A percentile compares a stretch with the other conserved stretches of the same genome.
Evolutionary conservation across 148 eudicot genomes (phyloP).

Genomic region (Rhododendron simsii): DNA sequence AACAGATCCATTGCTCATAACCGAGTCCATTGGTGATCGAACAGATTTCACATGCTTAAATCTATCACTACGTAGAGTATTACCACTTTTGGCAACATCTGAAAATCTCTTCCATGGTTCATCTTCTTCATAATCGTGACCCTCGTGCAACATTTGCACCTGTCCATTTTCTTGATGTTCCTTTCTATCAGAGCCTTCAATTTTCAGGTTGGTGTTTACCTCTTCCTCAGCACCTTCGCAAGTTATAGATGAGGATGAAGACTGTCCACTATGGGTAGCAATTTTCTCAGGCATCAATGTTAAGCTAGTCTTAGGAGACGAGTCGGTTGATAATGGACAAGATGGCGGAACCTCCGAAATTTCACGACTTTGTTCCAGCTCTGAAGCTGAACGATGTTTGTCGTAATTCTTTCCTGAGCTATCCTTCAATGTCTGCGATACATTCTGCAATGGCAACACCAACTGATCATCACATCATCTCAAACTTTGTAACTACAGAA

Average conservation of each 20-base stretch:
- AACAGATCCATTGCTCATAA: slow-evolving; percentile 41
- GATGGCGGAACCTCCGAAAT: slow-evolving; percentile 24
- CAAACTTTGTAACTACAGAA: not conserved
- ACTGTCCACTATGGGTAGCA: slow-evolving; percentile 16
- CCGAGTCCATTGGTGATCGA: slow-evolving; percentile 50
- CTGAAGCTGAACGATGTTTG: slow-evolving; percentile 10
- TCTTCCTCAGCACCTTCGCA: slow-evolving; percentile 14
- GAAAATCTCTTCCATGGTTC: slow-evolving; percentile 19
- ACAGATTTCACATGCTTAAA: slow-evolving; percentile 58
- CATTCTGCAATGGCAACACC: slow-evolving; percentile 24
- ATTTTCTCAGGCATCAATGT: slow-evolving; percentile 26
- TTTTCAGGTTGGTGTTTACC: not conserved
- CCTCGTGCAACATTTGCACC: slow-evolving; percentile 21
- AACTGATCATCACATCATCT: slow-evolving; percentile 4
- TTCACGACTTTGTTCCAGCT: slow-evolving; percentile 17
- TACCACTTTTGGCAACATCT: slow-evolving; percentile 10
- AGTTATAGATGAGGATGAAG: slow-evolving; percentile 21
- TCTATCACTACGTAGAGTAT: slow-evolving; percentile 18
- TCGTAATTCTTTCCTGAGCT: slow-evolving; percentile 17
- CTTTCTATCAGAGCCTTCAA: slow-evolving; percentile 8
- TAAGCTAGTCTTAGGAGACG: slow-evolving; percentile 20
- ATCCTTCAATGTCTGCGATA: slow-evolving; percentile 14
- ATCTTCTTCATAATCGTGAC: slow-evolving; percentile 21
- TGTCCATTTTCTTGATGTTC: slow-evolving; percentile 26
- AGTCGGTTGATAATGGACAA: slow-evolving; percentile 28